Evolutionary conservation across 2,329 filamentous ascomycete genomes (phyloP), one percentile per base, ranked within the genome.

Genomic region (Teratosphaeriaceae sp.): DNA sequence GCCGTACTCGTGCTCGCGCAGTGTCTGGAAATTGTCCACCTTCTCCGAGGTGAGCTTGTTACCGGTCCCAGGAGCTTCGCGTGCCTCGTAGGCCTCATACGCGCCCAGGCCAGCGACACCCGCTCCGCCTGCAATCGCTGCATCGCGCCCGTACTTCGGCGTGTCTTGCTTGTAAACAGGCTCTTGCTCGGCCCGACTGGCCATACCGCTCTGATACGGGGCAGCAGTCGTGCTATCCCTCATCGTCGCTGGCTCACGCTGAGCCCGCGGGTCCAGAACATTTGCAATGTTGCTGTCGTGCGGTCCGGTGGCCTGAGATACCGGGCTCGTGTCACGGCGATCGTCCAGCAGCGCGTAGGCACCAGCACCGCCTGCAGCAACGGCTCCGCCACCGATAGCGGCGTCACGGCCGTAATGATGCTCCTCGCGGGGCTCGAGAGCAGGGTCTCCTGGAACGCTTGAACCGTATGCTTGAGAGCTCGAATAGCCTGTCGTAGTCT

Each of bases 261-360:
- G 38, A 2, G 57, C 56, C 16, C 52, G 40, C 12, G 55, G 56
- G 37, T 57, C 56, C 9, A 48, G 20, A 7, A 55, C 39, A 35
- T 57, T 55, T 5, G 48, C 47, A 19, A 56, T 43, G 44, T 59
- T 54, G 38, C 48, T 54, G 1, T 50, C 50, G 37, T 59, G 57
- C 8, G 58, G 53, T n/a, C 49, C 56, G 26, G 52, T 44, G 1
- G 57, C 56, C 21, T 53, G 52, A 5, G 52, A 48, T 2, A 55
- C 53, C 27, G 54, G 55, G 20, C 49, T 52, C 13, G 43, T 46
- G 33, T 52, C 44, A 7, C 44, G 37, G 18, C 4, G 16, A 42
- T 49, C 8, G 6, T 63, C 48, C 1, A 50, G 52, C 12, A 56
- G 54, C 38, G 65, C 59, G 38, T 65, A 58, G 0, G 57, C 63